These are phyloP conservation scores for Saccharomycopsis sp. DNA, from an alignment of 805 yeast genomes.

Conservation along the genomic window DNA sequence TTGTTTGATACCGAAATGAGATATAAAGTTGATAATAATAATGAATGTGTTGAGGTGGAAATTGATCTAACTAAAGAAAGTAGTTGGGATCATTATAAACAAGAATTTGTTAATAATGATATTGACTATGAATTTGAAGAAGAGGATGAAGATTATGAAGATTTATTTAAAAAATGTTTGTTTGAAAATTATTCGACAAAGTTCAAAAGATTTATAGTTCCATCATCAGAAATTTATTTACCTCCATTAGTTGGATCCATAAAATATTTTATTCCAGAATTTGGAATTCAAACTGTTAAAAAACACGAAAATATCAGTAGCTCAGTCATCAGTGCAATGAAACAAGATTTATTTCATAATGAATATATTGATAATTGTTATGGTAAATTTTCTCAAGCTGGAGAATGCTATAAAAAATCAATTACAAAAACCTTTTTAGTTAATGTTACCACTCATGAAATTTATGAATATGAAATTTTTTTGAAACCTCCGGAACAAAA, in stretches of 20 bases:
- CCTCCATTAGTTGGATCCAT: slow-evolving; percentile 17
- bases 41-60: no score
- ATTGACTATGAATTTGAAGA: background rate
- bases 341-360: slow-evolving; percentile 17
- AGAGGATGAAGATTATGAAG: background rate
- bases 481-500: background rate
- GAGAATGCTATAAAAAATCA: background rate
- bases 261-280: slow-evolving; percentile 17
- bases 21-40: background rate
- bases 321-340: slow-evolving; percentile 11
- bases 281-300: slow-evolving; percentile 13
- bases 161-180: background rate
- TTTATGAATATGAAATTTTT: slow-evolving; percentile 13
- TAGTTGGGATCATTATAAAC: no score
- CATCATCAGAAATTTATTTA: slow-evolving; percentile 9
- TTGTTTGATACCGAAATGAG: background rate
- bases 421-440: slow-evolving; percentile 14
- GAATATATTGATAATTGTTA: slow-evolving; percentile 14
- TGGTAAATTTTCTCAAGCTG: background rate
- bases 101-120: background rate
- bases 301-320: slow-evolving; percentile 10
- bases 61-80: no score
- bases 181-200: no score
- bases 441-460: slow-evolving; percentile 13
- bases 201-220: slow-evolving; percentile 6